Evolutionary conservation across 1,284 basidiomycete genomes (phyloP).

Genomic region (Marasmius oreades): DNA sequence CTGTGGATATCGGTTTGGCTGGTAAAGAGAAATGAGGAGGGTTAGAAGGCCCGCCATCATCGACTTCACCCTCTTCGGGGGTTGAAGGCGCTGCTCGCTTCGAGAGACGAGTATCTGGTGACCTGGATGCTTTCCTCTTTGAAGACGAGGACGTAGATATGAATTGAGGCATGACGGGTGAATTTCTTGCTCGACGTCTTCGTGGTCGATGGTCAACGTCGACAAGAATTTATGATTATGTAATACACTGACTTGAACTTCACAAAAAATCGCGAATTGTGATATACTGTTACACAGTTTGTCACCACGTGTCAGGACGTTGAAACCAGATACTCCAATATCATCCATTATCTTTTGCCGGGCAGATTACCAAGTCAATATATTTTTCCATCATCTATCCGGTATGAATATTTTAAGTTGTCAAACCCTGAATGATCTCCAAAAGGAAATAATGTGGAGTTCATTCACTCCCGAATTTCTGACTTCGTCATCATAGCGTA

Average conservation of each 20-base stretch:
- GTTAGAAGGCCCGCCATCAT: constrained; percentile 32
- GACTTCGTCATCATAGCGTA: too few relatives aligned
- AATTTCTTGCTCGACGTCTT: constrained; percentile 1
- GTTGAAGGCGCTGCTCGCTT: constrained; percentile 64
- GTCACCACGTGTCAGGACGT: too few relatives aligned
- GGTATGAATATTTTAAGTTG: too few relatives aligned
- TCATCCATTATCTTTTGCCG: too few relatives aligned
- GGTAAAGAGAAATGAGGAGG: constrained; percentile 20
- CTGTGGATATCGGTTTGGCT: constrained; percentile 21
- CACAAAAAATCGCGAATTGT: too few relatives aligned
- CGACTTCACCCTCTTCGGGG: constrained; percentile 77
- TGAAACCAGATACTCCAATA: too few relatives aligned
- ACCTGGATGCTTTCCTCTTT: constrained; percentile 55
- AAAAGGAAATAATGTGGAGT: too few relatives aligned
- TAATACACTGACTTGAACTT: not conserved
- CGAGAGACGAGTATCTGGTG: constrained; percentile 42
- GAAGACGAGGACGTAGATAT: constrained; percentile 18
- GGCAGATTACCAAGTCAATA: too few relatives aligned
- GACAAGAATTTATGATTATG: not conserved
- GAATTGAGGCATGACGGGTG: not conserved
- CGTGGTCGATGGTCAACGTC: constrained; percentile 1
- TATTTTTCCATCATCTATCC: too few relatives aligned
- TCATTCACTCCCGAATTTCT: too few relatives aligned
- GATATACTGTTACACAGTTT: too few relatives aligned
- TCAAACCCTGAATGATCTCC: too few relatives aligned